Conservation (phyloP, 1,284 basidiomycete genomes). For the Cerrena zonata region DNA sequence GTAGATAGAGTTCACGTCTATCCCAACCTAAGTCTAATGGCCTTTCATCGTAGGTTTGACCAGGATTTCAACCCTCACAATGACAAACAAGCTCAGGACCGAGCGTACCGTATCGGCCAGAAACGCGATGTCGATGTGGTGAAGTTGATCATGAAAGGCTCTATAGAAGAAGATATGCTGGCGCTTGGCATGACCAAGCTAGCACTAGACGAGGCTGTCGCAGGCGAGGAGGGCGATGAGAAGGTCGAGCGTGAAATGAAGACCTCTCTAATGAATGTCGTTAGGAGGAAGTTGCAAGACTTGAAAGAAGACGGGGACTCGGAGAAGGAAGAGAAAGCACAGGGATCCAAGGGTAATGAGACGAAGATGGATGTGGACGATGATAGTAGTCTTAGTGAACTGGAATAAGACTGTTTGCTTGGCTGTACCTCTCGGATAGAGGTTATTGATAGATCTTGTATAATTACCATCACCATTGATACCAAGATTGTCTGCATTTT, state of each 20-base stretch:
- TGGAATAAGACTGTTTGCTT: background rate
- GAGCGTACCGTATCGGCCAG: conserved; percentile 97
- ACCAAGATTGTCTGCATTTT: background rate
- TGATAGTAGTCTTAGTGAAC: background rate
- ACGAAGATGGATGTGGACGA: conserved; percentile 11
- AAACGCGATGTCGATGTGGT: conserved; percentile 87
- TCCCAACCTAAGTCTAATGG: background rate
- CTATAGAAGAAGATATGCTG: conserved; percentile 95
- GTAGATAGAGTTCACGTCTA: conserved; percentile 21
- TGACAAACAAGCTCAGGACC: conserved; percentile 94
- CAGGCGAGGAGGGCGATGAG: conserved; percentile 60
- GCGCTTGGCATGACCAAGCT: conserved; percentile 87
- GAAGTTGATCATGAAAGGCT: conserved; percentile 87
- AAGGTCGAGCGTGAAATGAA: conserved; percentile 76
- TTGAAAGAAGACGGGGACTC: conserved; percentile 29
- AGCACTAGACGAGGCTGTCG: conserved; percentile 86
- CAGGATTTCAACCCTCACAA: conserved; percentile 94
- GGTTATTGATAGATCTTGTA: background rate
- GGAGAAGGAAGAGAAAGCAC: conserved; percentile 1
- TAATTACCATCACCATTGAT: background rate
- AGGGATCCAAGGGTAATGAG: conserved; percentile 5
- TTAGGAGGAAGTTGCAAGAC: conserved; percentile 64
- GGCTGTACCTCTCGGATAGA: background rate
- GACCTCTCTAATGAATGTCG: conserved; percentile 71
- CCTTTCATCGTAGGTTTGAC: conserved; percentile 75